Evolutionary conservation across 441 rosid species (phyloP).

Genomic region (Theobroma grandiflorum): DNA sequence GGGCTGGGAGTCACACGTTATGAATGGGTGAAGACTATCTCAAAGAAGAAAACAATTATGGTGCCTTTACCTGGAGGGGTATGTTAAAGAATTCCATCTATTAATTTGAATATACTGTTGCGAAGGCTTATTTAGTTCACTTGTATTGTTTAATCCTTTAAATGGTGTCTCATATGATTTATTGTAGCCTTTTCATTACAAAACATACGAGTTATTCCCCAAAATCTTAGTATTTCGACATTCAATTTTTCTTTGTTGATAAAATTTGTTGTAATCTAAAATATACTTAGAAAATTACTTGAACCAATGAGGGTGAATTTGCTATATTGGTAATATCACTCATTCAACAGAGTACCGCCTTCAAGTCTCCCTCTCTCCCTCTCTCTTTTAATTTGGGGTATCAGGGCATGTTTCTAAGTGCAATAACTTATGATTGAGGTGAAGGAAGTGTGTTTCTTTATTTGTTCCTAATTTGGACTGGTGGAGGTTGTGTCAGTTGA

Average conservation of each 20-base stretch:
- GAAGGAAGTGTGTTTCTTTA: not conserved
- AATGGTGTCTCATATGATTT: not conserved
- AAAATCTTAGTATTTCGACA: not conserved
- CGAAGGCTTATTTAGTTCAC: slow-evolving; percentile 3
- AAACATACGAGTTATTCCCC: not conserved
- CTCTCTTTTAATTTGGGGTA: not conserved
- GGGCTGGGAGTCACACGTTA: slow-evolving; percentile 96
- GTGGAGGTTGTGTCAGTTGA: not conserved
- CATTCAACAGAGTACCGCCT: not conserved
- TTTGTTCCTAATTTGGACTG: not conserved
- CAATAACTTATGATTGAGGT: slow-evolving; percentile 2
- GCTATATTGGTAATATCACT: not conserved
- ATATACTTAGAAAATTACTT: not conserved
- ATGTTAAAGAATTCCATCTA: slow-evolving; percentile 38
- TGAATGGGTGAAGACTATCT: slow-evolving; percentile 87
- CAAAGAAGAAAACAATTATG: slow-evolving; percentile 71
- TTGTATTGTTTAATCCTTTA: not conserved
- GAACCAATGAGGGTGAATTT: not conserved
- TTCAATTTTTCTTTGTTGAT: slow-evolving; percentile 6
- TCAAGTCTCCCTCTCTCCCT: not conserved
- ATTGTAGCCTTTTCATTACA: not conserved
- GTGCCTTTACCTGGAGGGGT: slow-evolving; percentile 98
- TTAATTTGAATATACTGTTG: not conserved
- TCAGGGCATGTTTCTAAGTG: not conserved
- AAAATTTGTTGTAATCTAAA: not conserved